A percentile compares a stretch with the other conserved stretches of the same genome.
phyloP scores from a whole-genome alignment of 441 rosid species.

The Populus tomentosa region DNA sequence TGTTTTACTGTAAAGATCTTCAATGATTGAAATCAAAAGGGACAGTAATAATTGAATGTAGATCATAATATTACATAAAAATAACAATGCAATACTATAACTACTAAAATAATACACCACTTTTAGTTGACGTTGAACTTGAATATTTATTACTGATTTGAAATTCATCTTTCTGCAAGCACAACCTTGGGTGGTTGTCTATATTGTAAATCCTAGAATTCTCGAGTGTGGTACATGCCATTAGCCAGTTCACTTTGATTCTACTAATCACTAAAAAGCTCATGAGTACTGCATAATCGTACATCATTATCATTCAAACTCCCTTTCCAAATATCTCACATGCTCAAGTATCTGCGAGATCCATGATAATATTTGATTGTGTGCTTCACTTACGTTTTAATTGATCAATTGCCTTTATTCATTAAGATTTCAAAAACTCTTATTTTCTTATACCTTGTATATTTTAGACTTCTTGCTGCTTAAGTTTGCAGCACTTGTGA shows the following conservation, averaged over 20 bases:
- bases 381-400: not conserved
- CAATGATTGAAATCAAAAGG: not conserved
- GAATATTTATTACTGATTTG: not conserved
- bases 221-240: not conserved
- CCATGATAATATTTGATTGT: not conserved
- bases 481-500: not conserved
- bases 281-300: not conserved
- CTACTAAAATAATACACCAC: not conserved
- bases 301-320: not conserved
- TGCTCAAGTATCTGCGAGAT: not conserved
- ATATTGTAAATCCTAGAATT: not conserved
- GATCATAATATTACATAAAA: not conserved
- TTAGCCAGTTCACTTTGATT: not conserved
- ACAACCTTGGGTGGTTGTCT: not conserved
- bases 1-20: not conserved
- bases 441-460: too few relatives aligned
- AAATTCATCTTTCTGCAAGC: not conserved
- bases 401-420: not conserved
- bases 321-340: not conserved
- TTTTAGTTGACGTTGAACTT: not conserved
- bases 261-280: not conserved
- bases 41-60: not conserved
- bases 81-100: not conserved
- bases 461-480: not conserved
- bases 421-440: not conserved